Conservation (phyloP, 306 rosid genomes). For the Prunus mongolica region DNA sequence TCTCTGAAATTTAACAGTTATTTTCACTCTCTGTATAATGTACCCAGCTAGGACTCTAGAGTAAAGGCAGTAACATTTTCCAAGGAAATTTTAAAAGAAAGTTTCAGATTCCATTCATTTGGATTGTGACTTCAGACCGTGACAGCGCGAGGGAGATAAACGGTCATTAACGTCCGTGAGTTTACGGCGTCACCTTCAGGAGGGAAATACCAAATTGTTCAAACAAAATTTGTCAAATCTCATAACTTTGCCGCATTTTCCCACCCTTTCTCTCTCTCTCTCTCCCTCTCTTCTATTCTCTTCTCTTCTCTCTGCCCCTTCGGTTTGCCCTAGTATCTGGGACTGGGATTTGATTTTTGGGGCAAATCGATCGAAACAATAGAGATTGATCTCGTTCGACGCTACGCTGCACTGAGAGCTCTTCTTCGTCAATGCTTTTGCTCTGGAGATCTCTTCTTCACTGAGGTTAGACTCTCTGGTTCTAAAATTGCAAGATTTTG, state of each 20-base stretch:
- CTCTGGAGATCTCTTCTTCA: not conserved
- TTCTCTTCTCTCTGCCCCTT: not conserved
- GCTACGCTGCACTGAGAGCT: not conserved
- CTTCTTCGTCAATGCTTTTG: not conserved
- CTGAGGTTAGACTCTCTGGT: slow-evolving; percentile 1
- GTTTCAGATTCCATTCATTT: too few relatives aligned
- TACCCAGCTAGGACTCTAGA: too few relatives aligned
- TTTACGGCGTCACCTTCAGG: slow-evolving; percentile 40
- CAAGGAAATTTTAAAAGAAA: too few relatives aligned
- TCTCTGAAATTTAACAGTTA: too few relatives aligned
- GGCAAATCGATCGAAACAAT: slow-evolving; percentile 14
- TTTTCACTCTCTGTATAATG: too few relatives aligned
- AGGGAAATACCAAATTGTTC: slow-evolving; percentile 45
- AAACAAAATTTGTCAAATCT: slow-evolving; percentile 10
- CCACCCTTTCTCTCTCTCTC: not conserved
- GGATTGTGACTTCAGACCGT: not conserved
- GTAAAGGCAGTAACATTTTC: too few relatives aligned
- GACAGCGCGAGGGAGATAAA: not conserved
- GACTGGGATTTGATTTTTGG: not conserved
- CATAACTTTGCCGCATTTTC: slow-evolving; percentile 6
- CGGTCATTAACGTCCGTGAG: slow-evolving; percentile 5
- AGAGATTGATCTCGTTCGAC: not conserved
- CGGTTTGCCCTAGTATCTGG: slow-evolving; percentile 5
- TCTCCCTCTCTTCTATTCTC: not conserved
- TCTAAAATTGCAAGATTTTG: not conserved